Evolutionary conservation across 257 asterid genomes (phyloP), one percentile per base, ranked within the genome.

Genomic region (Solanum bulbocastanum): DNA sequence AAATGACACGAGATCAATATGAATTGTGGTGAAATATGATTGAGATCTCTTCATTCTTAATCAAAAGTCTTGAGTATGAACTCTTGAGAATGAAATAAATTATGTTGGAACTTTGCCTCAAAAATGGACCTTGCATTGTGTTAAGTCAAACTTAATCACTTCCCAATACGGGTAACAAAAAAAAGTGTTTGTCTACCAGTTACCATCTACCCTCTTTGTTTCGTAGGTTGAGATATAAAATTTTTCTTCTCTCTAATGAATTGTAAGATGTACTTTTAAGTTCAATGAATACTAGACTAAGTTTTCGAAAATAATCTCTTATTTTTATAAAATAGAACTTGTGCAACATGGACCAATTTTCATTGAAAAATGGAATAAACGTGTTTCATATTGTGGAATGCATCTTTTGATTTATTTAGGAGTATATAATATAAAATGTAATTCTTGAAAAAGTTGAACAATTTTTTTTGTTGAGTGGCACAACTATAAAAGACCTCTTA

Each of bases 101-200:
- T n/a, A 62, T n/a, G 32, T n/a, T n/a, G 0, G 0, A 23, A 62
- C 6, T 1, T 62, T 6, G 0, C 5, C 30, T 1, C 0, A 23
- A 60, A 62, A 62, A 62, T 62, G 6, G 2, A 62, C 13, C 32
- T n/a, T n/a, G 0, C 32, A 23, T n/a, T 10, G 6, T 5, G 8
- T 3, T 10, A 23, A 23, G 13, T n/a, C 32, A 23, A 10, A 20
- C 20, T 20, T 58, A 58, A 58, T 58, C 27, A 58, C 12, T 23
- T 58, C 1, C 0, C 10, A 58, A 58, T 20, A 20, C 4, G 1
- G 0, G 1, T 52, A 52, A 16, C 11, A 52, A 22, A 16, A 49
- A 60, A 22, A 22, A 22, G 4, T 22, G 4, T 8, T 8, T 60
- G 14, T 60, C 27, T 60, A 60, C 11, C 68, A 60, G 10, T 4